These are phyloP conservation scores for Avicennia marina DNA, from an alignment of 257 asterid species.

Conservation along the genomic window DNA sequence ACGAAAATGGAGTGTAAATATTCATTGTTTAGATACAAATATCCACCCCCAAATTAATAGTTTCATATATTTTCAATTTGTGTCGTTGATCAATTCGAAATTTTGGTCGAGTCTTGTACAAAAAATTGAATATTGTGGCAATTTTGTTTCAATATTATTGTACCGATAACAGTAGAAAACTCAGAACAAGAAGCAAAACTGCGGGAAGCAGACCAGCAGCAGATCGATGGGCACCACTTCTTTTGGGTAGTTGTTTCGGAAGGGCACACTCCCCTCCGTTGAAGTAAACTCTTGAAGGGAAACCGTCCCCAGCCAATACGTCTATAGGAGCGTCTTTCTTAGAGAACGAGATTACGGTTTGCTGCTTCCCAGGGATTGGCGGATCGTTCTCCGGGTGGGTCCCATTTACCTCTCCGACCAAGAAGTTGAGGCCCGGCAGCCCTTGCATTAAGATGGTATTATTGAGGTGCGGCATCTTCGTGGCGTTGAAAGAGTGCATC, in stretches of 20 bases:
- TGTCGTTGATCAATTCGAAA: no score
- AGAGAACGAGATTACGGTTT: conserved; percentile 66
- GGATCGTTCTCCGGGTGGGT: conserved; percentile 66
- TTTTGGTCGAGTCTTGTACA: no score
- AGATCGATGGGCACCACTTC: conserved; percentile 22
- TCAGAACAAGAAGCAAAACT: conserved; percentile 29
- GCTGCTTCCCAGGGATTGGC: conserved; percentile 84
- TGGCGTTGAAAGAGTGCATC: conserved; percentile 75
- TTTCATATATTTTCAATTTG: no score
- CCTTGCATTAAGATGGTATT: conserved; percentile 84
- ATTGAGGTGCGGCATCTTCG: conserved; percentile 29
- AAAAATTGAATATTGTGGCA: no score
- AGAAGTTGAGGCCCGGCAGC: conserved; percentile 63
- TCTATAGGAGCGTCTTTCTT: conserved; percentile 42
- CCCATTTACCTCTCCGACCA: conserved; percentile 77
- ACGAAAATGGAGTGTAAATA: no score
- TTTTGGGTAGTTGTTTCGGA: conserved; percentile 47
- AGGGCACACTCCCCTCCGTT: conserved; percentile 91
- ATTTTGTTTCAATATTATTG: no score
- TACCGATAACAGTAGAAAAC: no score
- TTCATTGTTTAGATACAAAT: no score
- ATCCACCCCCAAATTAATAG: no score
- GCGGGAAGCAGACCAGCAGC: conserved; percentile 24
- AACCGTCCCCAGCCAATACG: conserved; percentile 67
- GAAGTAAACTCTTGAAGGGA: conserved; percentile 71